phyloP scores from a whole-genome alignment of 2,329 filamentous ascomycete species.

The Pyrenophora tritici-repentis region DNA sequence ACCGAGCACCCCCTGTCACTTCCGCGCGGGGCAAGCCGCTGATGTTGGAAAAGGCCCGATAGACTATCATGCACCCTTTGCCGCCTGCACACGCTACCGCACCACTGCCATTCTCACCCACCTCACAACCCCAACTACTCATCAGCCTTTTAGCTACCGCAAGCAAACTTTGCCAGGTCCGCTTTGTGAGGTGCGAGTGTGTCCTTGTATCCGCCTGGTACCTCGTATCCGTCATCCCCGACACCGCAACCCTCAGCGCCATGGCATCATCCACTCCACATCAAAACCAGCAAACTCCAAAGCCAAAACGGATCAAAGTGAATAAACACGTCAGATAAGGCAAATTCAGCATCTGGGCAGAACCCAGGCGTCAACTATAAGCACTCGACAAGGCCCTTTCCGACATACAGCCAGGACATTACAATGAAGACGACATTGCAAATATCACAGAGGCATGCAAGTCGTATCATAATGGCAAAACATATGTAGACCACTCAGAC shows the following conservation, averaged over 20 bases:
- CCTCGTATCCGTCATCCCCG: background rate
- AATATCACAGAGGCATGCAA: conserved; percentile 5
- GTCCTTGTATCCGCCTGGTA: too few species aligned
- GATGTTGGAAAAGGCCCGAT: too few species aligned
- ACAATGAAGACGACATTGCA: conserved; percentile 2
- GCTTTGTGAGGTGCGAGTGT: too few species aligned
- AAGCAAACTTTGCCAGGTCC: too few species aligned
- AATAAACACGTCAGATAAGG: too few species aligned
- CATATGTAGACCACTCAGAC: conserved; percentile 27
- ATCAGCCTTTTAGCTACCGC: too few species aligned
- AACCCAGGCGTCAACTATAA: conserved; percentile 27
- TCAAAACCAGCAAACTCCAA: conserved; percentile 7
- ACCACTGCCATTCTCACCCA: background rate
- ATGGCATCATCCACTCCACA: conserved; percentile 19
- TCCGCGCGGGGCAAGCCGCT: conserved; percentile 10
- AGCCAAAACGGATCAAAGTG: background rate
- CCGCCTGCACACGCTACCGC: background rate
- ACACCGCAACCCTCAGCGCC: background rate
- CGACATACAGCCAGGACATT: conserved; percentile 2
- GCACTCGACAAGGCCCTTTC: conserved; percentile 23
- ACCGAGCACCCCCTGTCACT: background rate
- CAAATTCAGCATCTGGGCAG: conserved; percentile 22
- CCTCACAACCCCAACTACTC: too few species aligned
- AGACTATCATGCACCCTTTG: background rate
- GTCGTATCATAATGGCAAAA: conserved; percentile 11